Base-by-base conservation (phyloP, 441 rosid genomes). In the Corymbia citriodora region DNA sequence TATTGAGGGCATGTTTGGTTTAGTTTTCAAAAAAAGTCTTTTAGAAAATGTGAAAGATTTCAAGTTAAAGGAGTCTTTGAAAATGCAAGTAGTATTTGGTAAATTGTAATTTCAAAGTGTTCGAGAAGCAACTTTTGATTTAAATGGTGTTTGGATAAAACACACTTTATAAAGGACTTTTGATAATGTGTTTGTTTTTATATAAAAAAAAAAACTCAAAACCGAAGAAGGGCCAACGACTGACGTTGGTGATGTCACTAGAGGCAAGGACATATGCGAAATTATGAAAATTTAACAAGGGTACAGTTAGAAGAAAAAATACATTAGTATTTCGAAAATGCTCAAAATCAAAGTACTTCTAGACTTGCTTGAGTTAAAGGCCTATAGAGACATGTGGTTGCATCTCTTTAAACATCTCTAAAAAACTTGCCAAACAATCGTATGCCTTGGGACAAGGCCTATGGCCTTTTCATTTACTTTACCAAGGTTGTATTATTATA, bases 111-210 rank as follows among this genome's bases (percentile, higher is more conserved):
- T 63, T 63, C 5, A 63, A 63, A 63, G 15, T 29, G 1, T 14
- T 12, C 3, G 4, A 0, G n/a, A 57, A 59, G 45, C 45, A 40
- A 25, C 1, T 12, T 2, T 70, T 70, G 6, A 0, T 1, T 33
- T 33, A 70, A 70, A 18, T 18, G 13, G 14, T 18, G 18, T 68
- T 16, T 15, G 36, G 33, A 65, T n/a, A 65, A 16, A 65, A 15
- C 79, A 68, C 2, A 31, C 2, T 40, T 70, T 17, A 0, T 4
- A 31, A 17, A 63, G 6, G 10, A 68, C 23, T 68, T 68, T 17
- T 16, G 79, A 2, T 29, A 7, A 14, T 40, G 45, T 40, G 45
- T 40, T 68, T n/a, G 33, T 2, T 31, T 68, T 4, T 68, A n/a
- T 8, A 40, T 16, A 59, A 59, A 59, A 25, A 31, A n/a, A 68